Evolutionary conservation across 106 monocot genomes (phyloP).

Genomic region (Allium cepa): DNA sequence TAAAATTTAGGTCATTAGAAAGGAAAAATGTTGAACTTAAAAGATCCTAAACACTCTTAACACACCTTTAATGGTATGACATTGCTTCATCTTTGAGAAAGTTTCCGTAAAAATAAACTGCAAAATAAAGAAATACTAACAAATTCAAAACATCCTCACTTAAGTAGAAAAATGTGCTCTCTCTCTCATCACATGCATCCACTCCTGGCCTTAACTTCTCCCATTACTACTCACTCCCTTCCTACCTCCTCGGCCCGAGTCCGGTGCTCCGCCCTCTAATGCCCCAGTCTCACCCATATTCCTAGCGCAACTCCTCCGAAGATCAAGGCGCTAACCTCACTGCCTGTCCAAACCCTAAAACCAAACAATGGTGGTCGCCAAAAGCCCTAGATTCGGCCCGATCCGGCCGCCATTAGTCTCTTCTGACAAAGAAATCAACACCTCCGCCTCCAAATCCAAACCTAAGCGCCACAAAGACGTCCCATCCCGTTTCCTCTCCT

Average conservation of each 20-base stretch:
- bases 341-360: not conserved
- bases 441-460: constrained; percentile 3
- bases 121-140: too few species aligned
- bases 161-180: too few species aligned
- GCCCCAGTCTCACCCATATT: not conserved
- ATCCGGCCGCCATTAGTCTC: constrained; percentile 46
- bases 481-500: constrained; percentile 51
- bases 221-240: not conserved
- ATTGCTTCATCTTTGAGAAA: too few species aligned
- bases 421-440: constrained; percentile 58
- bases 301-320: not conserved
- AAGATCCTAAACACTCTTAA: too few species aligned
- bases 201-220: not conserved
- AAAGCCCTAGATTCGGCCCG: constrained; percentile 11
- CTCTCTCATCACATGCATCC: too few species aligned
- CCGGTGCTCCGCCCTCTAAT: not conserved
- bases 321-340: constrained; percentile 1
- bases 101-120: too few species aligned
- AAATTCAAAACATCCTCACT: too few species aligned
- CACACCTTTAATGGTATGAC: too few species aligned
- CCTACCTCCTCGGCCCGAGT: not conserved
- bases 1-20: too few species aligned
- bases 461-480: constrained; percentile 34
- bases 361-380: constrained; percentile 21
- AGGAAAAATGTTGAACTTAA: too few species aligned